Evolutionary conservation across 2,329 filamentous ascomycete genomes (phyloP).

Genomic region (Fusarium abutilonis): DNA sequence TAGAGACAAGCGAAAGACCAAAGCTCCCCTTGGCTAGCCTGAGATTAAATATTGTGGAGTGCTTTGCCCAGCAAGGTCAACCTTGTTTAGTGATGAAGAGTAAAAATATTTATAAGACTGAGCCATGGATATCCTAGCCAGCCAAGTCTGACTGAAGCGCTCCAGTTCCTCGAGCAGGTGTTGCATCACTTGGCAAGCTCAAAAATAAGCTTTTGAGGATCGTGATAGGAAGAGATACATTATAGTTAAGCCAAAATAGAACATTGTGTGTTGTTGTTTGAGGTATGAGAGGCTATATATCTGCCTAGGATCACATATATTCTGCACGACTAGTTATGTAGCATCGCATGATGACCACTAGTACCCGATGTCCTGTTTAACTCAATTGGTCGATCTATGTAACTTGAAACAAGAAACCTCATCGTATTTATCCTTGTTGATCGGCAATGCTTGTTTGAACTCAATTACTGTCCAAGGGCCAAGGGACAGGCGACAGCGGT

Average conservation of each 20-base stretch:
- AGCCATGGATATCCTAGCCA: slow-evolving; percentile 4
- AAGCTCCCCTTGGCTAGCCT: background rate
- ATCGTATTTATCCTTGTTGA: slow-evolving; percentile 13
- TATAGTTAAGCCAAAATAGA: background rate
- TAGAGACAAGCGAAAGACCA: too few species aligned
- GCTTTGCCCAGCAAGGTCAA: slow-evolving; percentile 5
- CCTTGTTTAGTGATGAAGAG: slow-evolving; percentile 12
- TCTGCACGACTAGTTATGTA: slow-evolving; percentile 12
- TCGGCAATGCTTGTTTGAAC: background rate
- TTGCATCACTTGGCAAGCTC: background rate
- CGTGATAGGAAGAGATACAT: slow-evolving; percentile 1
- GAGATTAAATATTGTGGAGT: background rate
- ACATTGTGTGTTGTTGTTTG: background rate
- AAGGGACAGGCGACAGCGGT: background rate
- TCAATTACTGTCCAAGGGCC: background rate
- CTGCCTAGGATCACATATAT: slow-evolving; percentile 1
- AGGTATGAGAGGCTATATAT: background rate
- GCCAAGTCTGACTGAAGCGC: background rate
- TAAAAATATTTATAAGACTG: background rate
- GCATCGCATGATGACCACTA: slow-evolving; percentile 6
- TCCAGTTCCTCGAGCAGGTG: background rate
- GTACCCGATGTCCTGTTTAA: background rate
- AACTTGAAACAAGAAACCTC: slow-evolving; percentile 4
- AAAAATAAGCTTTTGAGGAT: background rate
- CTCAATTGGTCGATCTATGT: slow-evolving; percentile 21